Evolutionary conservation across 306 rosid species (phyloP), one percentile per base, ranked within the genome.

Genomic region (Prunus salicina): DNA sequence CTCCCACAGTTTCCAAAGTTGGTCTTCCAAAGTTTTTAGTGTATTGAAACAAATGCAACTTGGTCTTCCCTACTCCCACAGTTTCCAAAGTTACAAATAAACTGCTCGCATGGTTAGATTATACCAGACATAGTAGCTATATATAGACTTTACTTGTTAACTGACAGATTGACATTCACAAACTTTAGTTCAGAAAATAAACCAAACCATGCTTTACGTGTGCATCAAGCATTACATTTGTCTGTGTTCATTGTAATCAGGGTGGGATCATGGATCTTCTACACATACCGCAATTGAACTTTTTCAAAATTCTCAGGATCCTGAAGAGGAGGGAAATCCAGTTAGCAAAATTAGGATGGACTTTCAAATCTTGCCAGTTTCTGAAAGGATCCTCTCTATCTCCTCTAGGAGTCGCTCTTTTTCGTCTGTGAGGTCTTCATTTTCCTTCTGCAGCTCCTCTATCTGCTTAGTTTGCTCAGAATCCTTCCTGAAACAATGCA

Each of bases 381-480:
- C 96, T 69, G 90, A 77, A 51, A 90, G 51, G 82, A 90, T 83
- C 86, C 93, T 87, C 68, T 90, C 97, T 28, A 94, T 90, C 86
- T 92, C 96, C 86, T 92, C 96, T 25, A 90, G 82, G 12, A 94
- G 89, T 53, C 92, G 91, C 79, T 94, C 97, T 12, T 94, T 92
- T 65, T 90, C 97, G 15, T 92, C 95, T 12, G 79, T 82, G 64
- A 94, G 79, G 1, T 91, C 97, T 70, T 94, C 98, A 66, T 90
- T 95, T 78, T 90, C 95, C 86, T 88, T 91, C 79, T 94, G 97
- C 74, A 94, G 95, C 69, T 91, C 97, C 88, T 94, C 98, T 74
- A 94, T 89, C 81, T 91, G 97, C 86, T 89, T 94, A 20, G 98
- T 94, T 82, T 94, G 98, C 76, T 91, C 98, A 28, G 98, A 94